phyloP scores from a whole-genome alignment of 2,329 filamentous ascomycete species.

The Colletotrichum aenigma region DNA sequence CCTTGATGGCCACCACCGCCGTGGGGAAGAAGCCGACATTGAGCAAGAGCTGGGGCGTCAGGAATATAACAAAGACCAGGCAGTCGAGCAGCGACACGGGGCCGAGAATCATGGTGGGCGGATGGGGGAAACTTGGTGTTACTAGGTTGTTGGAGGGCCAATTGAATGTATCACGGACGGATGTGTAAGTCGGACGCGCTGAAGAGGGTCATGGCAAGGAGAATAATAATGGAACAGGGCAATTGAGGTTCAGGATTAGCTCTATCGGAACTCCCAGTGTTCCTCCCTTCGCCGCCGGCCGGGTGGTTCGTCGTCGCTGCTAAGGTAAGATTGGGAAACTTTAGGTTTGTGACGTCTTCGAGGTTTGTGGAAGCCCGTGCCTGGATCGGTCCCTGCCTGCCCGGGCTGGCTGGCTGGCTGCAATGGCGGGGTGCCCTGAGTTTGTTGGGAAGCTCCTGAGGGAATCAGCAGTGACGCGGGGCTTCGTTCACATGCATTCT shows the following conservation, averaged over 20 bases:
- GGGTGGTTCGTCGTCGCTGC: neutral
- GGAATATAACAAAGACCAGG: constrained; percentile 71
- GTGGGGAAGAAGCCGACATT: constrained; percentile 68
- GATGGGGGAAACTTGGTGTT: neutral
- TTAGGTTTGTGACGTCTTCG: constrained; percentile 9
- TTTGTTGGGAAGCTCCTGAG: neutral
- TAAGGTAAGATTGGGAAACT: neutral
- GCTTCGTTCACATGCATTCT: neutral
- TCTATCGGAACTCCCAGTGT: neutral
- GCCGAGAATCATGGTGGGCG: constrained; percentile 68
- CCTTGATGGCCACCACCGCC: constrained; percentile 59
- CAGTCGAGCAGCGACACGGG: constrained; percentile 80
- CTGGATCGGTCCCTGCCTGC: neutral
- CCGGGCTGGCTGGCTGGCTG: neutral
- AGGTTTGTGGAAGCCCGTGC: neutral
- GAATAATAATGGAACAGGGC: neutral
- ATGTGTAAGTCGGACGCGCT: neutral
- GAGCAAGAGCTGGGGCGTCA: constrained; percentile 73
- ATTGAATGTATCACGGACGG: neutral
- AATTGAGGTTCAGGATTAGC: neutral
- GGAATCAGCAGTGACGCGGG: neutral
- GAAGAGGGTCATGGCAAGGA: neutral
- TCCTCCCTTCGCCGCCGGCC: constrained; percentile 6
- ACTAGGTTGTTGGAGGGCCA: neutral
- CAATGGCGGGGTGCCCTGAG: neutral